These are phyloP conservation scores for Xylariaceae sp. DNA, from an alignment of 2,329 filamentous ascomycete species.

Conservation along the genomic window DNA sequence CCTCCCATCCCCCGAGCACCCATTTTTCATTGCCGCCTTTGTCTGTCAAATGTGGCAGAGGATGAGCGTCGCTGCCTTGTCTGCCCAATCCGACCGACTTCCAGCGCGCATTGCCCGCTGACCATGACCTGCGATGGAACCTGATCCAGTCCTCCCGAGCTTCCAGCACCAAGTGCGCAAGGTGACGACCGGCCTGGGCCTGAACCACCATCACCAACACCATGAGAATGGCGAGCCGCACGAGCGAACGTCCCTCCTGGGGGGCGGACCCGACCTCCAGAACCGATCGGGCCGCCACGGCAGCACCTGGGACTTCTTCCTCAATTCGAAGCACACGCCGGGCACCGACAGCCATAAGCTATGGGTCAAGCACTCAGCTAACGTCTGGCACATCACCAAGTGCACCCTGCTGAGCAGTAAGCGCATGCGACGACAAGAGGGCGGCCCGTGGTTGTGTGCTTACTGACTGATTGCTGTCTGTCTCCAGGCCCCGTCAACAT, in stretches of 20 bases:
- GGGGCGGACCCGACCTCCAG: slow-evolving; percentile 4
- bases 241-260: slow-evolving; percentile 21
- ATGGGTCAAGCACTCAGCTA: slow-evolving; percentile 37
- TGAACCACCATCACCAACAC: slow-evolving; percentile 4
- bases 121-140: slow-evolving; percentile 21
- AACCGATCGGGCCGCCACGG: slow-evolving; percentile 17
- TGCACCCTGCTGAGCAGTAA: slow-evolving; percentile 52
- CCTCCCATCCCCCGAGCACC: too few relatives aligned
- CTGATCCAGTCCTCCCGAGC: slow-evolving; percentile 21
- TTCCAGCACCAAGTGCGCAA: slow-evolving; percentile 18
- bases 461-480: slow-evolving; percentile 12
- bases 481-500: slow-evolving; percentile 61
- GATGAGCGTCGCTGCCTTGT: neutral
- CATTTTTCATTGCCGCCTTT: too few relatives aligned
- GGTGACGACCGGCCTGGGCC: slow-evolving; percentile 8
- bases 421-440: too few relatives aligned
- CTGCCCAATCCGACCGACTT: slow-evolving; percentile 1
- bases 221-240: slow-evolving; percentile 18
- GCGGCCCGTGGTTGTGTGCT: too few relatives aligned
- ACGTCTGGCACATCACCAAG: slow-evolving; percentile 49
- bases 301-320: slow-evolving; percentile 35
- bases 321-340: slow-evolving; percentile 42
- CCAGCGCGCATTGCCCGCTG: slow-evolving; percentile 14
- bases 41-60: neutral
- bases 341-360: slow-evolving; percentile 42